Base-by-base conservation (phyloP, 176 grass and related monocot species). In the Cenchrus purpureus region DNA sequence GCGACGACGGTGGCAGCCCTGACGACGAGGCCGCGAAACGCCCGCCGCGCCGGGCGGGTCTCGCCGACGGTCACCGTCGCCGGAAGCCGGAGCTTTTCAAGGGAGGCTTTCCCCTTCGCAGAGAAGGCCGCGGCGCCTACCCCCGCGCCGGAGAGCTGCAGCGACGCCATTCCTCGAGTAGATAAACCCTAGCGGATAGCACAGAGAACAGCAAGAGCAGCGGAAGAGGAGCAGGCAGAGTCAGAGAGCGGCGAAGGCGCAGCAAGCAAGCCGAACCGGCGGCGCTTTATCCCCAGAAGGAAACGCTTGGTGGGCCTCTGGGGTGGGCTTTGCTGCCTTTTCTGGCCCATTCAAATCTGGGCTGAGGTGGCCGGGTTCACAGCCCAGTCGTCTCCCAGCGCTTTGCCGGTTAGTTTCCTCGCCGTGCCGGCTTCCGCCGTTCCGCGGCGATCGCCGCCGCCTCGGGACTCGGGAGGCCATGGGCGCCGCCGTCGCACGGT, bases 1-100 rank as follows among this genome's bases (percentile, higher is more conserved):
- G 90, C 90, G 17, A 97, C 85, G 19, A 87, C 88, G 43, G 92
- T 92, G 58, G 90, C 90, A 3, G 90, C 94, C 83, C 81, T 89
- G 29, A 90, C 86, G 51, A 90, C 76, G 46, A 94, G 77, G 48
- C 88, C 68, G 13, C 73, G 73, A 42, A 85, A 78, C 52, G 67
- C 44, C 45, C 52, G 68, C 43, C 71, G 71, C 0, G 59, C 77
- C 14, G 77, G 54, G n/a, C 79, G 44, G 14, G 57, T 55, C 34
- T 70, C 70, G 25, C 69, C 70, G 68, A 89, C 19, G 51, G 70
- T 20, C 20, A 82, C 62, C 40, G 17, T 29, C 25, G 58, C 31
- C 12, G 81, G 43, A 45, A 56, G 5, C 28, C 58, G 58, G 25
- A 51, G 50, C 15, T 57, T 49, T 51, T 65, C 64, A 4, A 58